Percentiles rank a stretch among this genome's conserved stretches.
Conservation (phyloP, 2,329 filamentous ascomycete species). For the Volutella citrinella region DNA sequence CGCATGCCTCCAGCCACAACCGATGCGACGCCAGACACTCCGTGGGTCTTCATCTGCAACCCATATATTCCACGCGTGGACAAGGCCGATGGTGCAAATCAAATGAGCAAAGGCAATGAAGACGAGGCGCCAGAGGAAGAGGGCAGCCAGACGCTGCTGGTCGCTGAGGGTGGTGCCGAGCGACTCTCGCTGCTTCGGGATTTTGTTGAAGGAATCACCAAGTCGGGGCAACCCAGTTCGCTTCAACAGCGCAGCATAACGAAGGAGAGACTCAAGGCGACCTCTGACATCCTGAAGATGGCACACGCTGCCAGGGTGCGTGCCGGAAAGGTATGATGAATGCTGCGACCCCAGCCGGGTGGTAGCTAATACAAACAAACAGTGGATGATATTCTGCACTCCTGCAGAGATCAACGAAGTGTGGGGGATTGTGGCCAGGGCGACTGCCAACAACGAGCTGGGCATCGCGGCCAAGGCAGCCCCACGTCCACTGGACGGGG, state of each 20-base stretch:
- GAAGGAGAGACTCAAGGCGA: slow-evolving; percentile 46
- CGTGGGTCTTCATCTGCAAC: slow-evolving; percentile 75
- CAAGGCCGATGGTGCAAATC: slow-evolving; percentile 32
- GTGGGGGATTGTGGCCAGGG: slow-evolving; percentile 66
- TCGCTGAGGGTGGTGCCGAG: slow-evolving; percentile 52
- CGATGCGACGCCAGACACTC: slow-evolving; percentile 38
- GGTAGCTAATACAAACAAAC: slow-evolving; percentile 26
- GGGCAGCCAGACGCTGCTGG: slow-evolving; percentile 43
- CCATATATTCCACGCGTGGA: slow-evolving; percentile 46
- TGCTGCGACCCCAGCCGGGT: not conserved
- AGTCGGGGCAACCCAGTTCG: slow-evolving; percentile 29
- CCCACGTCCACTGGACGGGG: slow-evolving; percentile 45
- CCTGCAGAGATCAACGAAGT: slow-evolving; percentile 53
- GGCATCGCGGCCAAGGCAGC: slow-evolving; percentile 72
- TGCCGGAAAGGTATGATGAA: slow-evolving; percentile 59
- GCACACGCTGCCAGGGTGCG: slow-evolving; percentile 58
- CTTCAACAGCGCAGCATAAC: slow-evolving; percentile 46
- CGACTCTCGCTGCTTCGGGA: slow-evolving; percentile 43
- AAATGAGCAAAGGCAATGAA: slow-evolving; percentile 42
- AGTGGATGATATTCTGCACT: slow-evolving; percentile 74
- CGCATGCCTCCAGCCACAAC: slow-evolving; percentile 68
- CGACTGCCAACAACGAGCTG: slow-evolving; percentile 65
- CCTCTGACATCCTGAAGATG: slow-evolving; percentile 55
- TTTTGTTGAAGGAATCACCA: slow-evolving; percentile 48
- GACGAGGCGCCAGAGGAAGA: slow-evolving; percentile 47